A percentile compares a stretch with the other conserved stretches of the same genome.
phyloP scores from a whole-genome alignment of 1,284 basidiomycete species.

The Cutaneotrichosporon cutaneum region DNA sequence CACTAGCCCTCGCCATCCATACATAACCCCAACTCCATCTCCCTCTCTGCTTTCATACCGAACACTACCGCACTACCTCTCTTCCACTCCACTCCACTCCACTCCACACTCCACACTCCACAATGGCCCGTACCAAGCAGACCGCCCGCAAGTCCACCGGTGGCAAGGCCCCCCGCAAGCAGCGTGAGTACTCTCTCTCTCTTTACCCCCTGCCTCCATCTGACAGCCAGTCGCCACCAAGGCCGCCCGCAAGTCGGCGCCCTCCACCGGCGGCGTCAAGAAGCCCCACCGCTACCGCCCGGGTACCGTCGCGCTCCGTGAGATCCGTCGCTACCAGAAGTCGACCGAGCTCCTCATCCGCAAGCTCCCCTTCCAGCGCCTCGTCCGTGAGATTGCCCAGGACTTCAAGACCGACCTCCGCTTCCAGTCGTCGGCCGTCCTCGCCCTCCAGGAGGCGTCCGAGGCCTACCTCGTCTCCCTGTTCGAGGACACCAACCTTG shows the following conservation, averaged over 20 bases:
- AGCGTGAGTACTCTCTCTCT: slow-evolving; percentile 31
- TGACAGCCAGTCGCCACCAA: slow-evolving; percentile 53
- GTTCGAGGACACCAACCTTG: slow-evolving; percentile 73
- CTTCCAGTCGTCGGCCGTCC: slow-evolving; percentile 89
- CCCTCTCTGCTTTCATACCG: slow-evolving; percentile 3
- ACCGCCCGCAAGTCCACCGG: slow-evolving; percentile 65
- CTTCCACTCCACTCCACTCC: slow-evolving; percentile 9
- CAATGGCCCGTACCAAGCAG: slow-evolving; percentile 57
- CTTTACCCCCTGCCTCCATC: not conserved
- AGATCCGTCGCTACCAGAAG: slow-evolving; percentile 61
- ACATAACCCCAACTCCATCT: not conserved
- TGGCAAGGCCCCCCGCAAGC: slow-evolving; percentile 58
- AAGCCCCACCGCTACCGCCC: slow-evolving; percentile 63
- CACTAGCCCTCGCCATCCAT: not conserved
- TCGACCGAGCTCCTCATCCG: slow-evolving; percentile 89
- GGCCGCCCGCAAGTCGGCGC: slow-evolving; percentile 57
- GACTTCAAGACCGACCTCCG: slow-evolving; percentile 81
- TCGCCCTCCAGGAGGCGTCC: slow-evolving; percentile 84
- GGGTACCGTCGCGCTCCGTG: slow-evolving; percentile 60
- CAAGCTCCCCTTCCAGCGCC: slow-evolving; percentile 88
- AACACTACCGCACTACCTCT: not conserved
- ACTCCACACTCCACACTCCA: slow-evolving; percentile 17
- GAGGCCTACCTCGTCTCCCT: slow-evolving; percentile 91
- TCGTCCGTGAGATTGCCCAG: slow-evolving; percentile 70
- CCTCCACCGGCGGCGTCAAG: slow-evolving; percentile 61